These are phyloP conservation scores for Drechslerella dactyloides DNA, from an alignment of 2,329 filamentous ascomycete genomes.

Conservation along the genomic window DNA sequence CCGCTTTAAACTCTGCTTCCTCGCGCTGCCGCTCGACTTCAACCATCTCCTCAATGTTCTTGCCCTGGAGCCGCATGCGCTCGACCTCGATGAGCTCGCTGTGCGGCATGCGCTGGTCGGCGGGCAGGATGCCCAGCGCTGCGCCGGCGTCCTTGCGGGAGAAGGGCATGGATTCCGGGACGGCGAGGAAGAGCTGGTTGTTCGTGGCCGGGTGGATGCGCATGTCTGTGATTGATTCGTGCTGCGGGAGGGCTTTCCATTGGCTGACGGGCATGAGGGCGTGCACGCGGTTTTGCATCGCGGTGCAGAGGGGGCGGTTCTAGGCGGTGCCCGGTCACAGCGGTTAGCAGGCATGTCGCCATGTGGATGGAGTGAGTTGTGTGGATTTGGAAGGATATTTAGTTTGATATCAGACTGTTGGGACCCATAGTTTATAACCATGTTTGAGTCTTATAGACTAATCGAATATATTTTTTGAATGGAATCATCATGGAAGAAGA, in stretches of 20 bases:
- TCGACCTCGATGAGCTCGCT: constrained; percentile 68
- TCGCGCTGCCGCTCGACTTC: constrained; percentile 54
- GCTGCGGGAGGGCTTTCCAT: constrained; percentile 16
- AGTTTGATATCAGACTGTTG: constrained; percentile 40
- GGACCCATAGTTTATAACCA: constrained; percentile 54
- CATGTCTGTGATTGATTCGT: constrained; percentile 60
- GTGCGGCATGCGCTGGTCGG: constrained; percentile 69
- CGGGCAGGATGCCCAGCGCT: constrained; percentile 63
- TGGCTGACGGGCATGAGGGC: constrained; percentile 53
- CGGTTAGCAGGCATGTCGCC: too few relatives aligned
- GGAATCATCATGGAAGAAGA: constrained; percentile 53
- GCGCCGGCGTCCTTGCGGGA: constrained; percentile 54
- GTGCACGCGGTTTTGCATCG: constrained; percentile 53
- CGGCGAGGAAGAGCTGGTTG: constrained; percentile 53
- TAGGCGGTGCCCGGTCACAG: neutral
- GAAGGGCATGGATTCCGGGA: constrained; percentile 54
- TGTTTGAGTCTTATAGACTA: constrained; percentile 54
- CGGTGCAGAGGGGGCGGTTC: constrained; percentile 40
- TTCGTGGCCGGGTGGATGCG: constrained; percentile 53
- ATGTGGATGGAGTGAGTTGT: too few relatives aligned
- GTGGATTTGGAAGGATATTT: neutral
- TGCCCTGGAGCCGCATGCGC: constrained; percentile 60
- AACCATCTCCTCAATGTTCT: constrained; percentile 57
- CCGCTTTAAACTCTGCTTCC: constrained; percentile 59
- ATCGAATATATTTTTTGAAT: constrained; percentile 53